phyloP scores from a whole-genome alignment of 345 rosid genomes.

The Populus deltoides region DNA sequence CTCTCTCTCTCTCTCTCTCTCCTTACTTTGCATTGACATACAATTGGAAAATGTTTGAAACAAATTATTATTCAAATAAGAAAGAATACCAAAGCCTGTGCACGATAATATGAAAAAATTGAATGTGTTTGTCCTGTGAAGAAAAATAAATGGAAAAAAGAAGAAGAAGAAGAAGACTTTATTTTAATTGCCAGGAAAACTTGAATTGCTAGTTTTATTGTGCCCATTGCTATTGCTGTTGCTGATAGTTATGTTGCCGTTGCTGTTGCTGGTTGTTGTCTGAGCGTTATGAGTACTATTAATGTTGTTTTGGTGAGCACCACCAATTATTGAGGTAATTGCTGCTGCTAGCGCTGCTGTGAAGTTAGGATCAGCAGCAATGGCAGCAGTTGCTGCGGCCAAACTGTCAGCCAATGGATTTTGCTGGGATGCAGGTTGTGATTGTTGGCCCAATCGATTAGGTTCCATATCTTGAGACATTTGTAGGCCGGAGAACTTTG shows the following conservation, averaged over 20 bases:
- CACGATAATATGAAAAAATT: conserved; percentile 4
- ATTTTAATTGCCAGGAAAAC: conserved; percentile 32
- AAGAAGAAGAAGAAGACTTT: background rate
- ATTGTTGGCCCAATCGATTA: conserved; percentile 29
- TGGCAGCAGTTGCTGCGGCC: conserved; percentile 46
- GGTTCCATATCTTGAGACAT: conserved; percentile 47
- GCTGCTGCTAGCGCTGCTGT: conserved; percentile 70
- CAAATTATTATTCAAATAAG: conserved; percentile 27
- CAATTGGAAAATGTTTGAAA: background rate
- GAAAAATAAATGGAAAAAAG: background rate
- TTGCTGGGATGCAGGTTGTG: conserved; percentile 18
- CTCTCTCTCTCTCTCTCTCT: background rate
- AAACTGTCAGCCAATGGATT: conserved; percentile 39
- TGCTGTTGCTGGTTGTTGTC: conserved; percentile 18
- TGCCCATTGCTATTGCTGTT: conserved; percentile 27
- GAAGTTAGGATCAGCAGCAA: conserved; percentile 59
- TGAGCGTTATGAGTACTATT: conserved; percentile 13
- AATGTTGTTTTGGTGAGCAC: conserved; percentile 23
- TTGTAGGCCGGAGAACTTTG: conserved; percentile 60
- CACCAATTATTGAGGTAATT: conserved; percentile 53
- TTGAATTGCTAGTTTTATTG: conserved; percentile 29
- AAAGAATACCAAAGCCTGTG: conserved; percentile 15
- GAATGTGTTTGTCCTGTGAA: background rate
- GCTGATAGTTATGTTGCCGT: conserved; percentile 6
- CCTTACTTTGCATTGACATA: conserved; percentile 4